phyloP scores from a whole-genome alignment of 2,329 filamentous ascomycete genomes.

The Remersonia thermophila region DNA sequence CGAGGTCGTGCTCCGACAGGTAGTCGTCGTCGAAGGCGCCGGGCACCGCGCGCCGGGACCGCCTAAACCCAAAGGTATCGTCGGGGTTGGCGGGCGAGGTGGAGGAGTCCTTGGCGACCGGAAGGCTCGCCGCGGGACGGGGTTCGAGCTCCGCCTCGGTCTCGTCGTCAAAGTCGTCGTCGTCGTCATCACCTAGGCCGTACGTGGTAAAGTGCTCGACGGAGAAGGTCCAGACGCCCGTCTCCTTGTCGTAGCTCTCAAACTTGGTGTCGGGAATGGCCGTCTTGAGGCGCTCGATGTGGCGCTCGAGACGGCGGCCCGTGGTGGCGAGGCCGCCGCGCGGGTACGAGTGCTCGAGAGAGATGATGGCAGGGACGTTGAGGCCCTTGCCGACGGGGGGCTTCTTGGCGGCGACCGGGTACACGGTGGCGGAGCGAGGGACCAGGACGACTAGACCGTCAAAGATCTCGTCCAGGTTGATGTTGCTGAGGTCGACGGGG shows the following conservation, averaged over 20 bases:
- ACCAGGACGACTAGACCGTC: conserved; percentile 64
- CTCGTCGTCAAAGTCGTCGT: conserved; percentile 62
- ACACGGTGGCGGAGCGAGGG: conserved; percentile 76
- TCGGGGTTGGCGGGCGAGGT: conserved; percentile 33
- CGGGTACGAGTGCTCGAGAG: conserved; percentile 88
- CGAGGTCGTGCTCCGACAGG: conserved; percentile 43
- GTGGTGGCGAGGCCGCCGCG: conserved; percentile 50
- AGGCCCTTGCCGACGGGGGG: conserved; percentile 76
- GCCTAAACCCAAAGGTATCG: conserved; percentile 46
- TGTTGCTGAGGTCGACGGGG: conserved; percentile 67
- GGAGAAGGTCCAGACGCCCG: conserved; percentile 78
- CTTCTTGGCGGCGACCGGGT: conserved; percentile 63
- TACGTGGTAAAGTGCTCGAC: conserved; percentile 98
- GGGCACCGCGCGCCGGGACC: conserved; percentile 45
- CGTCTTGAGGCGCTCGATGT: conserved; percentile 67
- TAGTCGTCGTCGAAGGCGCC: conserved; percentile 65
- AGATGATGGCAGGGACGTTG: conserved; percentile 80
- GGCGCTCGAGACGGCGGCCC: conserved; percentile 61
- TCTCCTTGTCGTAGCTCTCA: conserved; percentile 63
- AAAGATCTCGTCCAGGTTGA: conserved; percentile 70
- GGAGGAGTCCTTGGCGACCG: conserved; percentile 14
- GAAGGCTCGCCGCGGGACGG: conserved; percentile 14
- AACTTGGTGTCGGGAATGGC: conserved; percentile 67
- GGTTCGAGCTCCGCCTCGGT: conserved; percentile 40
- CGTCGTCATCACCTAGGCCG: conserved; percentile 68